Evolutionary conservation across 2,329 filamentous ascomycete genomes (phyloP).

Genomic region (Amphichorda felina): DNA sequence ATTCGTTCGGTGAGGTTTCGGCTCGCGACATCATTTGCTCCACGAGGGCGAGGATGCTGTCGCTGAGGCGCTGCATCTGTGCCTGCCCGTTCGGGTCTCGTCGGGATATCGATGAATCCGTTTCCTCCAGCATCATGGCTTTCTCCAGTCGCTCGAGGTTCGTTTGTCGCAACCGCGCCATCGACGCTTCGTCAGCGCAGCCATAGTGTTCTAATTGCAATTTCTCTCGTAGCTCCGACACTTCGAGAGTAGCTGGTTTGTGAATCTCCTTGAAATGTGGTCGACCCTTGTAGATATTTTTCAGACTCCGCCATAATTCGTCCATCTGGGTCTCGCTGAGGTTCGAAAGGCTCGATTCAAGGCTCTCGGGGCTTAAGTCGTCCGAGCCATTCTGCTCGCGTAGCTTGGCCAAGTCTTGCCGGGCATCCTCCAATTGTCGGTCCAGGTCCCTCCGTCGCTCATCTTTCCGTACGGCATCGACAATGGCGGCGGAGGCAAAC

Average conservation of each 20-base stretch:
- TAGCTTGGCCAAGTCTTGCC: slow-evolving; percentile 29
- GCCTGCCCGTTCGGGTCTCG: slow-evolving; percentile 11
- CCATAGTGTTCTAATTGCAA: slow-evolving; percentile 17
- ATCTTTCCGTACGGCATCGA: slow-evolving; percentile 49
- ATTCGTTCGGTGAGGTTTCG: slow-evolving; percentile 2
- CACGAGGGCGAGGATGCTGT: slow-evolving; percentile 14
- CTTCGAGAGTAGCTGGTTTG: slow-evolving; percentile 13
- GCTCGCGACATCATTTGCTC: slow-evolving; percentile 15
- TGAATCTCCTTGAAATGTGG: slow-evolving; percentile 23
- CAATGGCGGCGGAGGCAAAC: slow-evolving; percentile 50
- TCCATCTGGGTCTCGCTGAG: slow-evolving; percentile 17
- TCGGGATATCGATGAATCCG: slow-evolving; percentile 6
- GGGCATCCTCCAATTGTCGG: slow-evolving; percentile 42
- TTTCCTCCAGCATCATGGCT: slow-evolving; percentile 15
- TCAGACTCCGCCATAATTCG: slow-evolving; percentile 16
- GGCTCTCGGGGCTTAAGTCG: slow-evolving; percentile 14
- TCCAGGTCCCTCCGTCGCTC: slow-evolving; percentile 49
- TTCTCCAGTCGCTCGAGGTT: slow-evolving; percentile 18
- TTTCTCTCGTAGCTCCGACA: slow-evolving; percentile 13
- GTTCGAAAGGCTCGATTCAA: slow-evolving; percentile 6
- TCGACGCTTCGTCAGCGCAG: slow-evolving; percentile 9
- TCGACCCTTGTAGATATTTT: slow-evolving; percentile 15
- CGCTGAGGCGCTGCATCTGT: slow-evolving; percentile 15
- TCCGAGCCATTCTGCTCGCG: not conserved
- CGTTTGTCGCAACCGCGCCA: slow-evolving; percentile 10